Conservation (phyloP, 768 basidiomycete species). For the Termitomyces sp. region DNA sequence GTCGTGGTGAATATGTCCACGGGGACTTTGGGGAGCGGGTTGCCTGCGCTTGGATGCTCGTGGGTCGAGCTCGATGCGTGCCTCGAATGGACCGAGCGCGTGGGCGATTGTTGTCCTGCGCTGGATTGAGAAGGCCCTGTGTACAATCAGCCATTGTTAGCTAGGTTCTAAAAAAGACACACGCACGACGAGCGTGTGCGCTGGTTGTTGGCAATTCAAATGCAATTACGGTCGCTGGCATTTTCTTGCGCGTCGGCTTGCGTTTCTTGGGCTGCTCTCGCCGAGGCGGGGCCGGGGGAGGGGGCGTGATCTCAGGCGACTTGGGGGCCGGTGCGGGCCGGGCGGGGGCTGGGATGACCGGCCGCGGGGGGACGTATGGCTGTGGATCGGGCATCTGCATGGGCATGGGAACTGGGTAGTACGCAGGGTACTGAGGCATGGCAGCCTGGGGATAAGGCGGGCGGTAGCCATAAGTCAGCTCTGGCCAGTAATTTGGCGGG, state of each 20-base stretch:
- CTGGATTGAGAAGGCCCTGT: background rate
- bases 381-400: constrained; percentile 7
- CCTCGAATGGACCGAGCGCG: background rate
- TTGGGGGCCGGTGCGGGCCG: background rate
- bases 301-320: background rate
- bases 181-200: too few species aligned
- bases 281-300: background rate
- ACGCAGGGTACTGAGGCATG: background rate
- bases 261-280: constrained; percentile 1
- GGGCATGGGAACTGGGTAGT: background rate
- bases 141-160: too few species aligned
- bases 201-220: too few species aligned
- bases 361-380: background rate
- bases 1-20: constrained; percentile 51
- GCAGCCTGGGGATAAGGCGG: too few species aligned
- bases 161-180: too few species aligned
- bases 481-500: constrained; percentile 4
- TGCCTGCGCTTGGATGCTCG: constrained; percentile 16
- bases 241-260: background rate
- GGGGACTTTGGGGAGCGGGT: constrained; percentile 65
- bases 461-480: constrained; percentile 1
- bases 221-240: background rate
- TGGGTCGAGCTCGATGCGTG: too few species aligned
- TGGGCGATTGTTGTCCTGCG: background rate
- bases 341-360: background rate